Evolutionary conservation across 257 asterid species (phyloP).

Genomic region (Striga asiatica): DNA sequence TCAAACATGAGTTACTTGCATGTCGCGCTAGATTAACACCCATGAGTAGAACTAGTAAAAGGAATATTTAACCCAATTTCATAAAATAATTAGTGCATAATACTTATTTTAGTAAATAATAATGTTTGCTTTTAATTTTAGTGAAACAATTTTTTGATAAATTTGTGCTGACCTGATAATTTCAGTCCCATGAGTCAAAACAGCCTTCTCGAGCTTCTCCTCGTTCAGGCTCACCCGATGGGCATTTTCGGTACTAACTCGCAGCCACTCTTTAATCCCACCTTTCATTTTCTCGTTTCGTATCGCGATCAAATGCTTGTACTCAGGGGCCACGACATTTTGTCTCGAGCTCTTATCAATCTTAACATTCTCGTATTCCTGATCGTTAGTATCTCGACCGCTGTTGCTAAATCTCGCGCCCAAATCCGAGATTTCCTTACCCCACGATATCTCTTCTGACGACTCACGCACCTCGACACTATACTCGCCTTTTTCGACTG

Average conservation of each 20-base stretch:
- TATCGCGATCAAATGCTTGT: constrained; percentile 56
- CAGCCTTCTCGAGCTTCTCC: constrained; percentile 64
- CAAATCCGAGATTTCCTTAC: constrained; percentile 38
- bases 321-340: constrained; percentile 31
- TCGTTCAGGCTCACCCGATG: constrained; percentile 73
- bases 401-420: constrained; percentile 14
- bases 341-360: constrained; percentile 8
- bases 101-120: too few species aligned
- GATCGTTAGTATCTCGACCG: constrained; percentile 24
- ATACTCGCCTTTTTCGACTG: constrained; percentile 23
- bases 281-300: constrained; percentile 57
- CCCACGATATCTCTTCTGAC: constrained; percentile 49
- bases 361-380: constrained; percentile 17
- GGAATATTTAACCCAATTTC: too few species aligned
- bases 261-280: constrained; percentile 48
- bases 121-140: too few species aligned
- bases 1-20: too few species aligned
- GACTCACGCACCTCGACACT: constrained; percentile 21
- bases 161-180: constrained; percentile 39
- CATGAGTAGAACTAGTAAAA: too few species aligned
- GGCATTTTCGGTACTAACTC: constrained; percentile 28
- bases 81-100: too few species aligned
- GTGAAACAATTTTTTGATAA: too few species aligned
- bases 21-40: too few species aligned
- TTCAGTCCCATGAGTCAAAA: constrained; percentile 48